Base-by-base conservation (phyloP, 192 early-diverging fungal species). In the Dissophora ornata region DNA sequence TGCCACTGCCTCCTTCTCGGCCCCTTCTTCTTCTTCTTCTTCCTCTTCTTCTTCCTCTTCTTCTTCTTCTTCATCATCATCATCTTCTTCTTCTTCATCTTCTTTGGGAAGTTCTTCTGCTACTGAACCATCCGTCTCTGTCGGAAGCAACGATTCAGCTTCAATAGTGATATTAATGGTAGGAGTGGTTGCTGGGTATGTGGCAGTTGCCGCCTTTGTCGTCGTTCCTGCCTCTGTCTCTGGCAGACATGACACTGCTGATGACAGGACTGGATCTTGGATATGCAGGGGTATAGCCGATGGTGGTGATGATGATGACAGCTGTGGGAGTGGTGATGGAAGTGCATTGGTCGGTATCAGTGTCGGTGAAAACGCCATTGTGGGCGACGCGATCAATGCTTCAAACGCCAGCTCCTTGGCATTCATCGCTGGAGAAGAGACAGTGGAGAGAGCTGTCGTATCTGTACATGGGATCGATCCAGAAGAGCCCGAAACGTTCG, bases 381-480 rank as follows among this genome's bases (percentile, higher is more conserved):
- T 54, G 12, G 63, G 71, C 21, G 63, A 75, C 12, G 71, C 54
- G 57, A 67, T 67, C 13, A 63, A 59, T 2, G 47, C 58, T 22
- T 69, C 67, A 38, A 69, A 69, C 18, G 41, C 57, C 12, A 48
- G 48, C 0, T 75, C 71, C 36, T 75, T 75, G 50, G 57, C 49
- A 34, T 24, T 46, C 63, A 61, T 45, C 60, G 57, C 71, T 59
- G 71, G 63, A 1, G 71, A 67, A 12, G 63, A 67, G 6, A 62
- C 57, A 25, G 61, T 36, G 0, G 71, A 74, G 22, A 65, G 55
- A 9, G 63, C 57, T 9, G 71, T 67, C 34, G 51, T 67, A 26
- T 67, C 62, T 4, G 71, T 66, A 44, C 62, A 66, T 18, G 56
- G 62, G 32, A 60, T 53, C 25, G 71, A 67, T n/a, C 49, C 33